Conservation (phyloP, 768 basidiomycete genomes). For the Termitomyces bulborhizus region DNA sequence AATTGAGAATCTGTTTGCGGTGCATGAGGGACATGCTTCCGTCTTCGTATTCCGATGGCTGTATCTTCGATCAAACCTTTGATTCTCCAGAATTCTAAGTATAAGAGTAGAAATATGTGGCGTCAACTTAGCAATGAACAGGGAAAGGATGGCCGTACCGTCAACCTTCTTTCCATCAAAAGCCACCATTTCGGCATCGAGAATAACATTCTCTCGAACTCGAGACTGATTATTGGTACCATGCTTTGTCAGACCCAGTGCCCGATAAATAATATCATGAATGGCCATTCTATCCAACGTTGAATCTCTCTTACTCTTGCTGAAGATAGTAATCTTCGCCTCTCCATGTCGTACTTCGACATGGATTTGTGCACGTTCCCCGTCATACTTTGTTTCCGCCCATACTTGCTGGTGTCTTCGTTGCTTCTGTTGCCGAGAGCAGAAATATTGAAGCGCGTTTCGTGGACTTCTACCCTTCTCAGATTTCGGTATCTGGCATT, state of each 20-base stretch:
- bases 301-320: constrained; percentile 83
- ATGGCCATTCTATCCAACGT: constrained; percentile 70
- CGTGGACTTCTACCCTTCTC: constrained; percentile 60
- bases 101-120: background rate
- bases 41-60: constrained; percentile 44
- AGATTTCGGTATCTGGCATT: constrained; percentile 73
- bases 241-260: constrained; percentile 39
- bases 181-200: constrained; percentile 90
- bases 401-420: constrained; percentile 40
- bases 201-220: constrained; percentile 37
- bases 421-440: constrained; percentile 13
- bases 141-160: constrained; percentile 35
- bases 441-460: constrained; percentile 47
- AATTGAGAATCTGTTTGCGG: constrained; percentile 8
- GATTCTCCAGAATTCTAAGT: constrained; percentile 74
- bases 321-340: constrained; percentile 66
- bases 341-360: constrained; percentile 44
- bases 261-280: constrained; percentile 51
- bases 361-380: constrained; percentile 93
- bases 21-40: constrained; percentile 11
- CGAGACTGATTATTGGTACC: constrained; percentile 9
- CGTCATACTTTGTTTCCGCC: constrained; percentile 94
- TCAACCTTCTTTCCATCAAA: constrained; percentile 68
- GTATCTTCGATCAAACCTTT: constrained; percentile 52
- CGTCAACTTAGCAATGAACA: background rate